Evolutionary conservation across 225 moss, liverwort and hornwort species (phyloP).

Genomic region (Physcomitrium patens): DNA sequence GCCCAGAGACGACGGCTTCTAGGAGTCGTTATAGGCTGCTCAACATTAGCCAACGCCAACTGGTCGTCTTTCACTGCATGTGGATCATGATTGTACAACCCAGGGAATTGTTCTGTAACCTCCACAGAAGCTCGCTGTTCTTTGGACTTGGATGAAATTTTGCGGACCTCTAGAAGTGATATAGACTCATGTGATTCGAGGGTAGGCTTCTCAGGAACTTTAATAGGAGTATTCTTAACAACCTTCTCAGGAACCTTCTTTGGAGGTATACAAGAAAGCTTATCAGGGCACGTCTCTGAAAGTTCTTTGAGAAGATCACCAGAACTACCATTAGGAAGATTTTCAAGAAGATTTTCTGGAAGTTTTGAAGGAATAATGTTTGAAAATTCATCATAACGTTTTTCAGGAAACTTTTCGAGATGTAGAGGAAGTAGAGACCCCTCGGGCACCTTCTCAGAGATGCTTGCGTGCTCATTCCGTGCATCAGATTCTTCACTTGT

Average conservation of each 20-base stretch:
- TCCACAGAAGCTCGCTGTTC: constrained; percentile 24
- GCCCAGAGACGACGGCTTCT: constrained; percentile 44
- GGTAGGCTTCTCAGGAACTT: constrained; percentile 16
- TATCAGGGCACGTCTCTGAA: not conserved
- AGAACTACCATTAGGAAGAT: not conserved
- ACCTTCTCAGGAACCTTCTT: constrained; percentile 1
- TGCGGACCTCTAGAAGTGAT: constrained; percentile 31
- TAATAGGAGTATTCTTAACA: not conserved
- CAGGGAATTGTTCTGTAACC: constrained; percentile 2
- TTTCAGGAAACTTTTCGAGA: not conserved
- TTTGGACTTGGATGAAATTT: constrained; percentile 29
- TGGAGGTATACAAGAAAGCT: not conserved
- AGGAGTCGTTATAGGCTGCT: constrained; percentile 26
- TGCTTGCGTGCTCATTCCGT: constrained; percentile 18
- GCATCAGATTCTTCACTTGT: constrained; percentile 14
- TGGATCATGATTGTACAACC: not conserved
- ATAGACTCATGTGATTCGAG: constrained; percentile 41
- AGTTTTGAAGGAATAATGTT: not conserved
- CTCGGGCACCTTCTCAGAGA: constrained; percentile 12
- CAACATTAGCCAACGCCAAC: not conserved
- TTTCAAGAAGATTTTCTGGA: constrained; percentile 12
- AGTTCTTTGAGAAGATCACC: not conserved
- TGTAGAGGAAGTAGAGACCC: not conserved
- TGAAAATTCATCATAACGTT: not conserved
- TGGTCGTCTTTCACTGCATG: constrained; percentile 10